Conservation (phyloP, 2,329 filamentous ascomycete genomes). For the Pyrenochaeta sp. region DNA sequence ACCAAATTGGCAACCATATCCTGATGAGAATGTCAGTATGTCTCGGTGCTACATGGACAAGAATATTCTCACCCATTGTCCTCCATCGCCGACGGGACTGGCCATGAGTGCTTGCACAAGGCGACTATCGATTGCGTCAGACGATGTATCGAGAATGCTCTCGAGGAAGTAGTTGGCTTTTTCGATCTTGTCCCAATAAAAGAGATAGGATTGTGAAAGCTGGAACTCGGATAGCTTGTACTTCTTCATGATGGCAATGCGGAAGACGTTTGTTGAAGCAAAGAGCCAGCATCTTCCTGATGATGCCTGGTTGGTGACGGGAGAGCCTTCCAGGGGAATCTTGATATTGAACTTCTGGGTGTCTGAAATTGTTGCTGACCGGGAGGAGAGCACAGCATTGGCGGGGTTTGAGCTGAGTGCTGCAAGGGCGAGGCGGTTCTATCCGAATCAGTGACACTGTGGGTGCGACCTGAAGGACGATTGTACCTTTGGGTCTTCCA, state of each 20-base stretch:
- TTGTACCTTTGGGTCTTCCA: conserved; percentile 69
- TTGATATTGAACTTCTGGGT: conserved; percentile 83
- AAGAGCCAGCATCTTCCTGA: conserved; percentile 93
- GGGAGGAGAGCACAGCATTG: conserved; percentile 69
- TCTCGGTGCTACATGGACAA: background rate
- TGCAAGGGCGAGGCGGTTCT: conserved; percentile 76
- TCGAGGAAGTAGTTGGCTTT: conserved; percentile 91
- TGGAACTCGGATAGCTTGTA: conserved; percentile 81
- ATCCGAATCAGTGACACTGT: conserved; percentile 2
- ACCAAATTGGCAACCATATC: conserved; percentile 91
- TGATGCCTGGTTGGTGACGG: conserved; percentile 83
- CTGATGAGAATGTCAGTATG: too few relatives aligned
- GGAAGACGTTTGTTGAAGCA: conserved; percentile 88
- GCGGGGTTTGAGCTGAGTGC: conserved; percentile 74
- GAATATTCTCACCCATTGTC: conserved; percentile 68
- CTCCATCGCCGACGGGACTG: conserved; percentile 78
- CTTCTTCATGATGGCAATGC: conserved; percentile 85
- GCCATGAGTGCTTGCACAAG: conserved; percentile 74
- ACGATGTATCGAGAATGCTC: conserved; percentile 77
- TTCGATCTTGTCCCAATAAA: conserved; percentile 94
- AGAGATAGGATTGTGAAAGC: conserved; percentile 86
- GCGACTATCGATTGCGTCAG: conserved; percentile 73
- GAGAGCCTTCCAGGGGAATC: conserved; percentile 81
- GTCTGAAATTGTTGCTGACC: conserved; percentile 69
- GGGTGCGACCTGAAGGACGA: background rate